Base-by-base conservation (phyloP, 2,329 filamentous ascomycete species). In the Fusarium sp. region DNA sequence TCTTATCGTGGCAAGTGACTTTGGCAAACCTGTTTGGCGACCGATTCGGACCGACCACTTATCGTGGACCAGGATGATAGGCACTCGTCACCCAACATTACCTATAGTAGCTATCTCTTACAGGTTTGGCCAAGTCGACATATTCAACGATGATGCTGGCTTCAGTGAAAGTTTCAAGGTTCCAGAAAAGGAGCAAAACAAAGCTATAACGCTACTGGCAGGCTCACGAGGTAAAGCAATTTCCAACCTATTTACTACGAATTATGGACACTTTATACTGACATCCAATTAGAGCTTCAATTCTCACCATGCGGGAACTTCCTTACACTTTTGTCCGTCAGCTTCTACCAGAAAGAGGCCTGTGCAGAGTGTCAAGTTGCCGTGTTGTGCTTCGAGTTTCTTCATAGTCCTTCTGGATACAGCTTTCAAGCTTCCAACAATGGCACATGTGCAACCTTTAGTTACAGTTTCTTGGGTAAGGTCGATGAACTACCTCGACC, bases 171-270 rank as follows among this genome's bases (percentile, higher is more conserved):
- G 22, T 14, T n/a, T 39, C 13, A 18, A 27, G 25, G n/a, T 39
- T 3, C 2, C 10, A 4, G 50, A 39, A 53, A 10, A 53, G 7
- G 10, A 2, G 10, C 8, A 7, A 5, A 3, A 9, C 7, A 10
- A 13, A 29, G 22, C 5, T 29, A 11, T 2, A 18, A 17, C 7
- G 25, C 25, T 11, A 14, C 0, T 17, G 3, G 50, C 25, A n/a
- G 29, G 9, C 5, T 53, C 50, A 9, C 50, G 50, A 38, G 50
- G 50, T 53, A 39, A 38, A 2, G 7, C 4, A 12, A 27, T 5
- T 7, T n/a, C 3, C 10, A 9, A 13, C 11, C 1, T 7, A 13
- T n/a, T 3, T 3, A 39, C 5, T 2, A 20, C 8, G 2, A 15
- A 29, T 4, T 10, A 13, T 29, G 27, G 27, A 5, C 27, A 27